These are phyloP conservation scores for Aspergillus viridinutans DNA, from an alignment of 2,329 filamentous ascomycete genomes.

Conservation along the genomic window DNA sequence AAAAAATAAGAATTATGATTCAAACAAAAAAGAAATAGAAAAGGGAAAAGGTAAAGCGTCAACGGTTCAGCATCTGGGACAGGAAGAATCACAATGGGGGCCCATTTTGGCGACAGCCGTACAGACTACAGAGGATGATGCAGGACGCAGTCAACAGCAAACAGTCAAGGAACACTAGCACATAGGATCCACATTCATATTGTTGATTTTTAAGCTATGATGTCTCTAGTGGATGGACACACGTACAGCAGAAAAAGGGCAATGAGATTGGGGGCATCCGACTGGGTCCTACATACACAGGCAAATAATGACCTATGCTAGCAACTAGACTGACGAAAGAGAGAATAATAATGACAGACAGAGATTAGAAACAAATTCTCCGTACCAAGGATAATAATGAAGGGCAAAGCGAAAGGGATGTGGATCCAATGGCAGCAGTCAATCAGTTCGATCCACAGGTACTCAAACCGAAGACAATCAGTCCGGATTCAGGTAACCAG, in stretches of 20 bases:
- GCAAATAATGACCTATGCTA: constrained; percentile 13
- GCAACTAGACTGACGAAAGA: constrained; percentile 10
- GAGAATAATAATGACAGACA: constrained; percentile 9
- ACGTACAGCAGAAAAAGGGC: constrained; percentile 10
- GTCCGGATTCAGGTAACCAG: constrained; percentile 1
- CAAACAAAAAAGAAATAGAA: constrained; percentile 15
- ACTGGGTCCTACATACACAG: constrained; percentile 16
- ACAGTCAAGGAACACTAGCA: constrained; percentile 27
- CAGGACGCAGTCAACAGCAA: constrained; percentile 34
- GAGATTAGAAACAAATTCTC: not conserved
- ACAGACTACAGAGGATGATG: constrained; percentile 19
- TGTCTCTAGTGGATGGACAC: constrained; percentile 15
- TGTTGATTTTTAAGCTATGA: constrained; percentile 12
- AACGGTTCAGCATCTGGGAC: constrained; percentile 27
- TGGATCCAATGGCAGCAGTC: constrained; percentile 18
- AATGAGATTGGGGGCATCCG: constrained; percentile 23
- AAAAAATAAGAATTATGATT: constrained; percentile 11
- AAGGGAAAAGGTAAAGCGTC: constrained; percentile 17
- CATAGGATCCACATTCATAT: constrained; percentile 21
- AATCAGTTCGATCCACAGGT: not conserved
- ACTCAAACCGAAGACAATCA: not conserved
- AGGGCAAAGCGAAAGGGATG: constrained; percentile 15
- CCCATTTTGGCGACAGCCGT: constrained; percentile 35
- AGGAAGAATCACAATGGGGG: constrained; percentile 14
- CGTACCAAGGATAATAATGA: constrained; percentile 1